A percentile compares a stretch with the other conserved stretches of the same genome.
Conservation (phyloP, 106 monocot genomes). For the Posidonia australis region DNA sequence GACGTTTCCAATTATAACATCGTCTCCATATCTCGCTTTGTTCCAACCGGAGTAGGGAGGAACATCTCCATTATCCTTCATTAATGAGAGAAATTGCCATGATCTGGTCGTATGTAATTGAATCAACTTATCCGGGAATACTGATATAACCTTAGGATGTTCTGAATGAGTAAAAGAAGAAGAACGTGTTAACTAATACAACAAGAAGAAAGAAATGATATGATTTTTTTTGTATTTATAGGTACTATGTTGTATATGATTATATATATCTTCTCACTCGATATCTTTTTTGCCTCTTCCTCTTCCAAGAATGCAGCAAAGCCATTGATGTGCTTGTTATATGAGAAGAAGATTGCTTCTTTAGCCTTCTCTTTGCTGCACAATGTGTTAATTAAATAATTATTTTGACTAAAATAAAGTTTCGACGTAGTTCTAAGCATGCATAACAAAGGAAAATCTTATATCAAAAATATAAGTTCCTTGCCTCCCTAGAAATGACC, state of each 20-base stretch:
- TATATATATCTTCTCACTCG: constrained; percentile 17
- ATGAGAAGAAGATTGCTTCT: constrained; percentile 63
- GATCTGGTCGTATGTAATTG: constrained; percentile 63
- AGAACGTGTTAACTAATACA: neutral
- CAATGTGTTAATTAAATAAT: neutral
- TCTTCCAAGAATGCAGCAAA: constrained; percentile 62
- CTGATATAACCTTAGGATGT: constrained; percentile 34
- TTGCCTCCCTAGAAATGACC: constrained; percentile 36
- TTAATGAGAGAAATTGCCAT: constrained; percentile 51
- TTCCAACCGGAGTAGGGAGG: constrained; percentile 41
- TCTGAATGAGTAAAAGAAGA: constrained; percentile 12
- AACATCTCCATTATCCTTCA: constrained; percentile 19
- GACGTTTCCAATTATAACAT: constrained; percentile 21
- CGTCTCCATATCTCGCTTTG: constrained; percentile 55
- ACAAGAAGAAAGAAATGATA: neutral
- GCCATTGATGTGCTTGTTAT: constrained; percentile 60
- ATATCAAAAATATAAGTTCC: neutral
- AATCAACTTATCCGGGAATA: constrained; percentile 36
- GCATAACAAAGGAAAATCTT: neutral
- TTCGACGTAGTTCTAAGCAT: too few species aligned
- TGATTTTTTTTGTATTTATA: neutral
- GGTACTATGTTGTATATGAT: neutral
- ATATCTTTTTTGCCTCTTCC: constrained; percentile 27
- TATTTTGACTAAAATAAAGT: neutral
- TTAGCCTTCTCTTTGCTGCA: constrained; percentile 44